Percentiles rank a stretch among this genome's conserved stretches.
Evolutionary conservation across 305 asterid genomes (phyloP).

Genomic region (Caryopteris hybrid): DNA sequence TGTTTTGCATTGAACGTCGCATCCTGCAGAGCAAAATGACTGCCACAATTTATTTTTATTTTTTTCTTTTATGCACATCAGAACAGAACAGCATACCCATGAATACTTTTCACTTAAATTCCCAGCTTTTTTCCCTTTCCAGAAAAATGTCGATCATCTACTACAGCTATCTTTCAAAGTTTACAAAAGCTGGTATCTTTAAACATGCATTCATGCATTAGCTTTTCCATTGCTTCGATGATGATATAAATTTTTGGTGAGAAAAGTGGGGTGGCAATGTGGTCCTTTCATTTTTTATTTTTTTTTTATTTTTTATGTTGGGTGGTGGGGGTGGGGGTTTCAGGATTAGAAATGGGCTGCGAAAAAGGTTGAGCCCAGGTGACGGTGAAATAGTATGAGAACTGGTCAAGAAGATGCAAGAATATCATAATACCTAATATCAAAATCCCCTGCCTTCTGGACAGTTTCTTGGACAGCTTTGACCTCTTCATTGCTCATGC

Average conservation of each 20-base stretch:
- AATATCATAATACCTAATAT: slow-evolving; percentile 20
- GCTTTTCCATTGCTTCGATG: background rate
- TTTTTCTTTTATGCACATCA: background rate
- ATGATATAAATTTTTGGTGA: background rate
- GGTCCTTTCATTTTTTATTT: no score
- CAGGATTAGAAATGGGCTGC: no score
- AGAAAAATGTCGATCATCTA: background rate
- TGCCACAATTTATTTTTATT: no score
- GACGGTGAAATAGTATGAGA: no score
- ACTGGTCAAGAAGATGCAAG: no score
- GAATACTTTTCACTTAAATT: background rate
- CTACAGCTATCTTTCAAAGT: background rate
- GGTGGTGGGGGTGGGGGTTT: no score
- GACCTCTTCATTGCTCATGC: slow-evolving; percentile 65
- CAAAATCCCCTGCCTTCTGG: slow-evolving; percentile 47
- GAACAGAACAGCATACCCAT: background rate
- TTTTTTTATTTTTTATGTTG: no score
- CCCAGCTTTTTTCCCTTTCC: background rate
- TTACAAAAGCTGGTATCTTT: background rate
- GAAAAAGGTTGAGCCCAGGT: no score
- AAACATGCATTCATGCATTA: background rate
- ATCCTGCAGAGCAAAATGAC: no score
- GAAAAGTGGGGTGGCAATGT: background rate
- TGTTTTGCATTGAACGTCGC: no score
- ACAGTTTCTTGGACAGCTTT: slow-evolving; percentile 84